Evolutionary conservation across 441 rosid species (phyloP).

Genomic region (Adansonia madagascariensis): DNA sequence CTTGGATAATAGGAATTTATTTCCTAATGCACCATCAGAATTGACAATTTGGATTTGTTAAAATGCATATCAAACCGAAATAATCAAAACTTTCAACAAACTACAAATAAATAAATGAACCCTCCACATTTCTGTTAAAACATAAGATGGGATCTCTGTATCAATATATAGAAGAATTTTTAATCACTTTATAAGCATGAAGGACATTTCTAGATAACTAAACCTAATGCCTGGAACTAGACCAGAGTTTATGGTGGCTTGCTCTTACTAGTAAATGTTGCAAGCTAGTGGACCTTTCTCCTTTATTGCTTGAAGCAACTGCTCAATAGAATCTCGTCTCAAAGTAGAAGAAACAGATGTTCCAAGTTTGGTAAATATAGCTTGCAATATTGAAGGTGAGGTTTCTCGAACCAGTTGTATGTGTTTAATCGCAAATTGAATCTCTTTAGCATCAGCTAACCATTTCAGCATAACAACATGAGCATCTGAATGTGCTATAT

Average conservation of each 20-base stretch:
- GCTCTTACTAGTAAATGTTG: constrained; percentile 14
- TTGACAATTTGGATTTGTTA: no score
- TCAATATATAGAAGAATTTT: neutral
- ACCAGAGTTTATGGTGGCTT: neutral
- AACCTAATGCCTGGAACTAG: neutral
- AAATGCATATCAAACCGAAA: no score
- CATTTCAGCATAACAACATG: constrained; percentile 65
- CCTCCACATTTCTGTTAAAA: no score
- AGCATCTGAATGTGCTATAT: constrained; percentile 46
- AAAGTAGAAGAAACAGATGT: constrained; percentile 55
- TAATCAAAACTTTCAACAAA: no score
- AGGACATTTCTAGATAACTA: neutral
- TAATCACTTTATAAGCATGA: neutral
- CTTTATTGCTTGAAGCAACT: constrained; percentile 50
- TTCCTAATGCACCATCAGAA: no score
- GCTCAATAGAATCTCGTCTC: constrained; percentile 48
- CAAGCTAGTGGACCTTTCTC: constrained; percentile 23
- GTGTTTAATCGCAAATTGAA: constrained; percentile 57
- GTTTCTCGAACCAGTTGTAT: constrained; percentile 49
- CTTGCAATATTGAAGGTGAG: constrained; percentile 48
- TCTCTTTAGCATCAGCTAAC: constrained; percentile 61
- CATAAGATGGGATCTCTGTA: neutral
- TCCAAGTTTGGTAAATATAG: constrained; percentile 46
- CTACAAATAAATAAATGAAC: no score
- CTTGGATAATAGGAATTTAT: no score